Percentiles rank a stretch among this genome's conserved stretches.
Conservation (phyloP, 2,329 filamentous ascomycete genomes). For the Hyphodiscus sp. region DNA sequence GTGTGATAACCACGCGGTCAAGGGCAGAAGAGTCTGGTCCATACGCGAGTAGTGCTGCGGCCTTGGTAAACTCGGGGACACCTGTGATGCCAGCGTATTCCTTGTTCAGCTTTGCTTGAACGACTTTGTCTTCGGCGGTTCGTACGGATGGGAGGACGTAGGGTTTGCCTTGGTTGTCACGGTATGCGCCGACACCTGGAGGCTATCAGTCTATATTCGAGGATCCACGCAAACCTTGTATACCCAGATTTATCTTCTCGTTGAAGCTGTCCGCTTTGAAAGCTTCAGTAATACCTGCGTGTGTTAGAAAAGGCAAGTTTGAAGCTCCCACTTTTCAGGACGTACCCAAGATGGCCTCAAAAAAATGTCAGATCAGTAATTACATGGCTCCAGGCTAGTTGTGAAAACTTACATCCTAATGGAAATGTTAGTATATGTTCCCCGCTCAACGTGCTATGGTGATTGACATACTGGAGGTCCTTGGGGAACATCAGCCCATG, state of each 20-base stretch:
- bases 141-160: slow-evolving; percentile 94
- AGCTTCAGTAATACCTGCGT: slow-evolving; percentile 82
- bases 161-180: slow-evolving; percentile 95
- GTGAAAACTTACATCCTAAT: slow-evolving; percentile 31
- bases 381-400: slow-evolving; percentile 26
- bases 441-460: slow-evolving; percentile 1
- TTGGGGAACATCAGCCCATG: slow-evolving; percentile 87
- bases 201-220: slow-evolving; percentile 14
- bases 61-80: slow-evolving; percentile 87
- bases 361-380: slow-evolving; percentile 25
- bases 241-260: slow-evolving; percentile 97
- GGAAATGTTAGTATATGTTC: slow-evolving; percentile 14
- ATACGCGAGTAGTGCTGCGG: slow-evolving; percentile 86
- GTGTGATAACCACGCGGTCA: slow-evolving; percentile 80
- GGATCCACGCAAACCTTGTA: slow-evolving; percentile 23
- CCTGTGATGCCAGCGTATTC: slow-evolving; percentile 98
- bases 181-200: slow-evolving; percentile 89
- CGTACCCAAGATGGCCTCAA: slow-evolving; percentile 70
- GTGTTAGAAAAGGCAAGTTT: slow-evolving; percentile 24
- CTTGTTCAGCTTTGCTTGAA: slow-evolving; percentile 78
- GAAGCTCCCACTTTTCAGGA: slow-evolving; percentile 15
- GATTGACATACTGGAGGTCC: slow-evolving; percentile 75
- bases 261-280: slow-evolving; percentile 94
- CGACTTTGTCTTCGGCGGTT: slow-evolving; percentile 79
- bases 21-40: slow-evolving; percentile 73